Evolutionary conservation across 1,139 yeast species (phyloP), one percentile per base, ranked within the genome.

Genomic region (Suhomyces guaymorum): DNA sequence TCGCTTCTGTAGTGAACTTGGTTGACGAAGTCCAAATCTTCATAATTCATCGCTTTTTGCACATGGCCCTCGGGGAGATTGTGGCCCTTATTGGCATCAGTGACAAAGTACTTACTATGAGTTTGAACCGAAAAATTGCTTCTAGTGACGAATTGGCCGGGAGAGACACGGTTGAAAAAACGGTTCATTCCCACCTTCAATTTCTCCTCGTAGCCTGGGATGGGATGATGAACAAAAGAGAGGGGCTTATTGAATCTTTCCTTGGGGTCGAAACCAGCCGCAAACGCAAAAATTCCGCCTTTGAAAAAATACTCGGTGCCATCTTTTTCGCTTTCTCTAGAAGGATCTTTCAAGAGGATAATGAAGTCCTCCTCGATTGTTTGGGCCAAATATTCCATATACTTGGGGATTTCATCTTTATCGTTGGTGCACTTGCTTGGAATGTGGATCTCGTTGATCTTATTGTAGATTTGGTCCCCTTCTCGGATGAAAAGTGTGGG

Each of bases 221-320:
- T 80, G 0, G 87, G 87, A 11, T 61, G 70, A 47, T 82, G 88
- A 28, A 81, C 71, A 20, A 55, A 53, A 1, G 82, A 68, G 35
- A 80, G 52, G 2, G 82, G 82, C 30, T 56, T 65, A 42, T 77
- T 67, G 49, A 82, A 69, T 39, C 82, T 71, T 24, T 64, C 70
- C 6, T 55, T 50, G 2, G 90, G 92, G 45, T 80, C 74, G 54
- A 85, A 85, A 0, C 92, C 94, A 3, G 85, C 81, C 0, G 94
- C 89, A 60, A 82, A 83, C 3, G 80, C 80, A 51, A 82, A 75
- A 0, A 78, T 63, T 0, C 86, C 87, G 1, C 77, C 84, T 42
- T 82, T 73, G 50, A 82, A 68, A 38, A 70, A 69, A 54, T 82
- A 83, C 55, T 83, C 86, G 8, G 68, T 65, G 1, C 72, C 71